Evolutionary conservation across 495 filamentous ascomycete species (phyloP), one percentile per base, ranked within the genome.

Genomic region (Annulohypoxylon nitens): DNA sequence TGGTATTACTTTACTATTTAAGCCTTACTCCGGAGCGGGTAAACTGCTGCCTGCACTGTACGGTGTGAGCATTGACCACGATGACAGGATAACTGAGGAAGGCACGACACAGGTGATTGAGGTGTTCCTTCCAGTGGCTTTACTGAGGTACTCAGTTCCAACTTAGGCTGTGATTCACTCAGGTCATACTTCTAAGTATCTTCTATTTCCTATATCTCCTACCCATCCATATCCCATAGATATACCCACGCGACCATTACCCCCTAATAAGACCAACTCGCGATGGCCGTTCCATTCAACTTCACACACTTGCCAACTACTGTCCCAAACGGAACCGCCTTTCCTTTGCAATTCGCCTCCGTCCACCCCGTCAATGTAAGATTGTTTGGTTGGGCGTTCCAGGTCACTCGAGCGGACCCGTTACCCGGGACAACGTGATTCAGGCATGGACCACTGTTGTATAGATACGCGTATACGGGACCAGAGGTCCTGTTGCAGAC

Each of bases 381-480:
- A 8, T 36, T 47, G 1, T 54, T 57, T 0, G 65, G 65, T 10
- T 18, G 33, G 33, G 53, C 58, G 25, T 69, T 62, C 6, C 47
- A 62, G 3, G 45, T 34, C 25, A 62, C 57, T 25, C 45, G 57
- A 30, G 66, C 66, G 10, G 66, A 69, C 47, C 66, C 66, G 5
- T 48, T 36, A 25, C 66, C 66, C 11, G 57, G 66, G 1, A 54
- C 11, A 0, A 58, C 23, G 3, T 18, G 30, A 36, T 61, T 68
- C 55, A 61, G 65, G 57, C 65, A 68, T 36, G 55, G 47, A 34
- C 65, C 65, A 12, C 65, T 34, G 45, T 57, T 61, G 45, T 68
- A 68, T 2, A 68, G 34, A 36, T 61, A 68, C 2, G 47, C 65
- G 1, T 55, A 33, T 10, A 26, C 33, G 1, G 47, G 25, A 10